Evolutionary conservation across 176 grass and related monocot genomes (phyloP), one percentile per base, ranked within the genome.

Genomic region (Chloris gayana): DNA sequence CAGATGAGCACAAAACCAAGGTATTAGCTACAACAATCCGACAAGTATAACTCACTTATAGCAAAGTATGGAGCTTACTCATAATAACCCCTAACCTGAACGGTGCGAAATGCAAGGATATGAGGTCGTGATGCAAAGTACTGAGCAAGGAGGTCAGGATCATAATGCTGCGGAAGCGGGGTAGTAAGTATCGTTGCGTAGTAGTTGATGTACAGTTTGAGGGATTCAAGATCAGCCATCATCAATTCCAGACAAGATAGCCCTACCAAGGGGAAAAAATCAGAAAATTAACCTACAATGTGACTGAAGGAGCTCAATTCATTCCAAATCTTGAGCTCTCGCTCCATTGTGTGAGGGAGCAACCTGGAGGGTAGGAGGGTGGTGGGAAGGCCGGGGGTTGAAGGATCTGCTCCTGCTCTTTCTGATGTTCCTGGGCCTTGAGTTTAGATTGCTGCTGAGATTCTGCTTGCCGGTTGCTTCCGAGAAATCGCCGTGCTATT

Each of bases 161-260:
- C 92, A 7, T 98, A 98, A 67, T 81, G 76, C 82, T 98, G 90
- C 25, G 95, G 95, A 27, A 98, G 72, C 57, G 95, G 95, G 42
- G 81, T 87, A 24, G 72, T 89, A 58, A 90, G 70, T 33, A 87
- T 80, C 42, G 86, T 30, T 18, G 21, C 73, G 25, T 75, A 93
- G 83, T 87, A 91, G 82, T 87, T 81, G 53, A 87, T 62, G 47
- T 95, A 95, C 82, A 91, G n/a, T 45, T 93, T 91, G 56, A 98
- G 86, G 25, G 88, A 84, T 84, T 95, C 90, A 13, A 85, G n/a
- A 82, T 98, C 92, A 26, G 95, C 88, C 86, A 87, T 98, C 88
- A 95, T 85, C 72, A 98, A 34, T 73, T 95, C 96, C 81, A 91
- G 83, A 84, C 78, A 89, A n/a, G 92, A 98, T 60, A 98, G 50